phyloP scores from a whole-genome alignment of 805 yeast genomes.

The Sugiyamaella smithiae region DNA sequence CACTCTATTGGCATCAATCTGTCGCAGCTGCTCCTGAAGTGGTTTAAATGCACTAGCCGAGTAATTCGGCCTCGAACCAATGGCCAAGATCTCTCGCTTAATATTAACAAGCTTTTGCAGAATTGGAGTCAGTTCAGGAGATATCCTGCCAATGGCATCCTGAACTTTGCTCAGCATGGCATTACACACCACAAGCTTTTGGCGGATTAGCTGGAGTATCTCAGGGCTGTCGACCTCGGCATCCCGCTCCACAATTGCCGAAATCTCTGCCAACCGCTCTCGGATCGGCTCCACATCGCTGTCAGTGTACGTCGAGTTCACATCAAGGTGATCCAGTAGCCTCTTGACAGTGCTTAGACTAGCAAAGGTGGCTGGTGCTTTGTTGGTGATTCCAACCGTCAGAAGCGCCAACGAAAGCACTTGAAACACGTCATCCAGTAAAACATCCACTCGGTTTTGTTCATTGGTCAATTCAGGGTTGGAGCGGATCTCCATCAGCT shows the following conservation, averaged over 20 bases:
- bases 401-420: constrained; percentile 79
- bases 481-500: constrained; percentile 32
- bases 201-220: constrained; percentile 58
- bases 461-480: constrained; percentile 31
- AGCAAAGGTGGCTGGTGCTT: constrained; percentile 93
- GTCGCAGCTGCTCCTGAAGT: constrained; percentile 40
- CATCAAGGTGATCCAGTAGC: constrained; percentile 76
- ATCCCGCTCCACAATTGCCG: constrained; percentile 52
- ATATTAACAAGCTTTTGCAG: constrained; percentile 61
- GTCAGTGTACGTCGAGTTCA: constrained; percentile 75
- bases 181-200: constrained; percentile 63
- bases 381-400: constrained; percentile 85
- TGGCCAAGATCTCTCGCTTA: constrained; percentile 58
- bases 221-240: constrained; percentile 39
- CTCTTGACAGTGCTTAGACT: constrained; percentile 83
- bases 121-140: constrained; percentile 47
- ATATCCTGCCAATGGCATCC: constrained; percentile 51
- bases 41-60: constrained; percentile 34
- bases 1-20: constrained; percentile 49
- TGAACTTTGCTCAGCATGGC: constrained; percentile 57
- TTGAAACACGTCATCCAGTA: constrained; percentile 88
- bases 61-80: constrained; percentile 44
- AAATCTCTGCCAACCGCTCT: constrained; percentile 68
- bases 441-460: constrained; percentile 55
- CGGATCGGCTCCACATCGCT: constrained; percentile 80